A percentile compares a stretch with the other conserved stretches of the same genome.
These are phyloP conservation scores for Hanseniaspora lindneri DNA, from an alignment of 805 yeast species.

Conservation along the genomic window DNA sequence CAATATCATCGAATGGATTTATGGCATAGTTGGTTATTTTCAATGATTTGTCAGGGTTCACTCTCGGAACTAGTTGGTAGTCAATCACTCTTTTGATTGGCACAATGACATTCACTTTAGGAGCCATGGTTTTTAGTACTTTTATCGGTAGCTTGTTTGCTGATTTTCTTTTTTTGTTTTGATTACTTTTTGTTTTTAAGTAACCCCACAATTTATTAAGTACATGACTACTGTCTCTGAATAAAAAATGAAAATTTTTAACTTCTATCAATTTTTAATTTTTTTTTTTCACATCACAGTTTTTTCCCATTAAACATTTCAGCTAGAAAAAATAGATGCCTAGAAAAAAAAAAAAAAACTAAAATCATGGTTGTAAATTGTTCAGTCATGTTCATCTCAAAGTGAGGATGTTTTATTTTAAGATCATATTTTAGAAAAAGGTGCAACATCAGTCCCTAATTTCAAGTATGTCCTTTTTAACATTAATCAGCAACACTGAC, in stretches of 20 bases:
- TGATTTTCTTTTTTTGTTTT: too few relatives aligned
- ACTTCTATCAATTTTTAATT: not conserved
- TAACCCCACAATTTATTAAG: too few relatives aligned
- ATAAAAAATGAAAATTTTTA: not conserved
- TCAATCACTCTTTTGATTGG: conserved; percentile 95
- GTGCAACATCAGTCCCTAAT: not conserved
- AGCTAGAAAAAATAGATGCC: not conserved
- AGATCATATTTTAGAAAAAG: too few relatives aligned
- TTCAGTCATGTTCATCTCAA: too few relatives aligned
- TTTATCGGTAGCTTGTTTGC: too few relatives aligned
- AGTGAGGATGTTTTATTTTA: too few relatives aligned
- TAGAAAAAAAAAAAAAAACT: too few relatives aligned
- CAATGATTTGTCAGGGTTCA: conserved; percentile 64
- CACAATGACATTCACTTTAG: conserved; percentile 47
- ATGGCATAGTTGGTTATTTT: conserved; percentile 74
- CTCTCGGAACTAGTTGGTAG: conserved; percentile 83
- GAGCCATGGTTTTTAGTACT: conserved; percentile 10
- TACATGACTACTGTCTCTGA: too few relatives aligned
- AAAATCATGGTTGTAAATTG: too few relatives aligned
- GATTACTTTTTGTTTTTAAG: too few relatives aligned
- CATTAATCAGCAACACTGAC: conserved; percentile 8
- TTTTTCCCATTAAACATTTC: too few relatives aligned
- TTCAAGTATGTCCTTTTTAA: conserved; percentile 3
- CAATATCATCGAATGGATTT: conserved; percentile 97
- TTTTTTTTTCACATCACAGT: not conserved